phyloP scores from a whole-genome alignment of 768 basidiomycete species.

The Coprinopsis sp. region DNA sequence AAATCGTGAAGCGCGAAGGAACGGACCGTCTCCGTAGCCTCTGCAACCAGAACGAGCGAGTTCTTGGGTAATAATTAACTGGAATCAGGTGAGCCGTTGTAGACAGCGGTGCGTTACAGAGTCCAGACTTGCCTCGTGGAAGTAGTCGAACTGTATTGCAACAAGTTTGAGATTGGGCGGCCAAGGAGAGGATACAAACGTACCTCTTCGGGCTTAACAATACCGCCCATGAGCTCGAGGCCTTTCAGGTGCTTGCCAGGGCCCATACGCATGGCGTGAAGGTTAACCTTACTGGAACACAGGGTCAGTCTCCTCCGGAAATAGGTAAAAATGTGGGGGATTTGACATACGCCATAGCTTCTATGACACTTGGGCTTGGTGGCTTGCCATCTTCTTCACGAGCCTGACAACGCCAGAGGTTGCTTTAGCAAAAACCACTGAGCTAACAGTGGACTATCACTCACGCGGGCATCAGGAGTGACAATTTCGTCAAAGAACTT shows the following conservation, averaged over 20 bases:
- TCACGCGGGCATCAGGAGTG: slow-evolving; percentile 46
- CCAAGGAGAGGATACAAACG: slow-evolving; percentile 10
- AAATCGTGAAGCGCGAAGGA: background rate
- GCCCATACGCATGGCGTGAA: slow-evolving; percentile 92
- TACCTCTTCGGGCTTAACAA: slow-evolving; percentile 77
- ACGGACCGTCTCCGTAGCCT: slow-evolving; percentile 74
- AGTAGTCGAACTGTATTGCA: slow-evolving; percentile 81
- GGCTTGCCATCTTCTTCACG: slow-evolving; percentile 91
- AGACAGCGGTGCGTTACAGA: background rate
- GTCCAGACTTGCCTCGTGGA: slow-evolving; percentile 58
- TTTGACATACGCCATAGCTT: slow-evolving; percentile 60
- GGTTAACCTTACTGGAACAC: slow-evolving; percentile 58
- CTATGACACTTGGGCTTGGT: slow-evolving; percentile 68
- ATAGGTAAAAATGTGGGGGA: background rate
- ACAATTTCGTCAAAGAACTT: slow-evolving; percentile 72
- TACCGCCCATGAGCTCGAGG: slow-evolving; percentile 70
- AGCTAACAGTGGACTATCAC: slow-evolving; percentile 7
- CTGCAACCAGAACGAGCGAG: slow-evolving; percentile 61
- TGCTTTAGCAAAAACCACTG: slow-evolving; percentile 37
- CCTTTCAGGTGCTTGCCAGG: slow-evolving; percentile 92
- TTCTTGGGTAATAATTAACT: slow-evolving; percentile 80
- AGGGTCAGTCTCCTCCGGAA: background rate
- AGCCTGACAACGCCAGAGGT: slow-evolving; percentile 39
- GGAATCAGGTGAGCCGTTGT: slow-evolving; percentile 1
- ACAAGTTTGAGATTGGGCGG: background rate